phyloP scores from a whole-genome alignment of 495 filamentous ascomycete genomes.

The Aspergillus steynii region DNA sequence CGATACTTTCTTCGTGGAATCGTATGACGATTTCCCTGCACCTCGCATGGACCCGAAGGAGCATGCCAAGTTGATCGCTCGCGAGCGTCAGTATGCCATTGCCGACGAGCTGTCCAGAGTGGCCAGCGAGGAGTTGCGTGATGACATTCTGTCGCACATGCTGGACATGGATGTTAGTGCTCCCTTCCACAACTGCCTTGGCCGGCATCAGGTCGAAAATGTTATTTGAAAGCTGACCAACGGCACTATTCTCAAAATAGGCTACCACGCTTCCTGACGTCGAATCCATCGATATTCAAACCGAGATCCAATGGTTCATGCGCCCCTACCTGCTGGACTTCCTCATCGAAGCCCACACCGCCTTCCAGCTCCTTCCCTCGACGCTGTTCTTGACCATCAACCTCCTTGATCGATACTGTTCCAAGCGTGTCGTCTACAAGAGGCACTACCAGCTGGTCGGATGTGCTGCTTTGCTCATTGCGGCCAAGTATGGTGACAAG shows the following conservation, averaged over 20 bases:
- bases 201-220: not conserved
- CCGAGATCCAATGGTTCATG: conserved; percentile 99
- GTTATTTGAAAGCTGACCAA: too few species aligned
- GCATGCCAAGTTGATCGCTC: conserved; percentile 69
- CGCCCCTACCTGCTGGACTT: conserved; percentile 97
- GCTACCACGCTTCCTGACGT: conserved; percentile 89
- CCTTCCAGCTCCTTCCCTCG: conserved; percentile 90
- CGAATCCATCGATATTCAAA: conserved; percentile 96
- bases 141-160: conserved; percentile 92
- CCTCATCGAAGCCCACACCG: conserved; percentile 93
- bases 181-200: not conserved
- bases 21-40: conserved; percentile 59
- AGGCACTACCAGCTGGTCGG: conserved; percentile 98
- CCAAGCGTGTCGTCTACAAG: conserved; percentile 97
- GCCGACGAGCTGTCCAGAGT: conserved; percentile 82
- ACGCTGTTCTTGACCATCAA: conserved; percentile 96
- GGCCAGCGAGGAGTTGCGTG: conserved; percentile 84
- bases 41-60: conserved; percentile 55
- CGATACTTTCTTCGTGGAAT: conserved; percentile 87
- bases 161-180: conserved; percentile 86
- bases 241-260: conserved; percentile 40
- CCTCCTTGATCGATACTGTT: conserved; percentile 96
- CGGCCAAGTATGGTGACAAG: conserved; percentile 97
- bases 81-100: conserved; percentile 77
- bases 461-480: conserved; percentile 93